phyloP scores from a whole-genome alignment of 306 rosid species.

The Medicago lupulina region DNA sequence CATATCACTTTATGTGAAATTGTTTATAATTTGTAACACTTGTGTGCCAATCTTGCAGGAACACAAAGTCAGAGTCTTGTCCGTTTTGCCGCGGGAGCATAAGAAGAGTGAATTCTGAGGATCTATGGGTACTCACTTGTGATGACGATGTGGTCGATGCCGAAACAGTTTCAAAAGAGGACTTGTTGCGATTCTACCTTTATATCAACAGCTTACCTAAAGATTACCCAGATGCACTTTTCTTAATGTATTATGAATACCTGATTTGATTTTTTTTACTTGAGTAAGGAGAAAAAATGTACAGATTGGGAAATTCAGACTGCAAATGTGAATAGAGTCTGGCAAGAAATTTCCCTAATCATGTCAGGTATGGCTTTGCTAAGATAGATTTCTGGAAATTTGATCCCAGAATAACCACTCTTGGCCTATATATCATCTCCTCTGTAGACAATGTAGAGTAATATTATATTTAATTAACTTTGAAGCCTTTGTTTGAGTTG shows the following conservation, averaged over 20 bases:
- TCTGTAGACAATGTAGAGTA: slow-evolving; percentile 23
- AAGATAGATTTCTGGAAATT: slow-evolving; percentile 43
- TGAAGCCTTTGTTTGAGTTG: slow-evolving; percentile 31
- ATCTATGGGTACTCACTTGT: slow-evolving; percentile 93
- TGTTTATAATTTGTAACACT: slow-evolving; percentile 22
- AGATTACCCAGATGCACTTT: slow-evolving; percentile 89
- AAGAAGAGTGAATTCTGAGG: slow-evolving; percentile 93
- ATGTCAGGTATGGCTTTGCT: slow-evolving; percentile 32
- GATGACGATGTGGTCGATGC: slow-evolving; percentile 82
- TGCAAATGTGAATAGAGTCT: slow-evolving; percentile 74
- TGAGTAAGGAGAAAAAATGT: slow-evolving; percentile 49
- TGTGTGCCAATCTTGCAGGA: slow-evolving; percentile 59
- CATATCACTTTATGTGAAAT: neutral
- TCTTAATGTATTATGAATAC: slow-evolving; percentile 84
- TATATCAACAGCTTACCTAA: slow-evolving; percentile 87
- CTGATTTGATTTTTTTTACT: slow-evolving; percentile 53
- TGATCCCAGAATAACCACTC: slow-evolving; percentile 22
- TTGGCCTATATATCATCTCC: slow-evolving; percentile 2
- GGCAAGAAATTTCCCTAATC: slow-evolving; percentile 56
- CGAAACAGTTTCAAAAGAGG: slow-evolving; percentile 82
- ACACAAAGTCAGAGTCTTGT: slow-evolving; percentile 78
- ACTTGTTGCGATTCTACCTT: slow-evolving; percentile 78
- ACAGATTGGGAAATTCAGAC: slow-evolving; percentile 60
- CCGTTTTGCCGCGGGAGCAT: slow-evolving; percentile 94
- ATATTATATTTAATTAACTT: slow-evolving; percentile 21